Evolutionary conservation across 805 yeast species (phyloP).

Genomic region (Saccharomycopsis javanensis): DNA sequence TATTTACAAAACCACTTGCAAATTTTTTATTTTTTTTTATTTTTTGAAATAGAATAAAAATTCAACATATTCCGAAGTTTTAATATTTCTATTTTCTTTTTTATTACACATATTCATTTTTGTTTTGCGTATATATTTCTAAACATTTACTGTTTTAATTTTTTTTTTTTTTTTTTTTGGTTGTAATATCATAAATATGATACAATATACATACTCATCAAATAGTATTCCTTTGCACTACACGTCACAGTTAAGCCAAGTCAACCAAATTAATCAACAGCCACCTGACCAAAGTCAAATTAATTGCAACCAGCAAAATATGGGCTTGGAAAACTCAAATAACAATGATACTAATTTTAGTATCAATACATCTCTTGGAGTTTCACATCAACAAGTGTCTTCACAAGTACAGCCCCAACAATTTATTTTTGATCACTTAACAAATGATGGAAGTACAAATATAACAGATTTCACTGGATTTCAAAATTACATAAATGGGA

Average conservation of each 20-base stretch:
- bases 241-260: not conserved
- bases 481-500: not conserved
- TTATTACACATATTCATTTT: not conserved
- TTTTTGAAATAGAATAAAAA: not conserved
- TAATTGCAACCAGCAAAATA: not conserved
- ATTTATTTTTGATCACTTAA: constrained; percentile 1
- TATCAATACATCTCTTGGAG: not conserved
- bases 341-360: not conserved
- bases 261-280: not conserved
- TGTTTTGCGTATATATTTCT: too few relatives aligned
- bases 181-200: not conserved
- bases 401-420: not conserved
- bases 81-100: not conserved
- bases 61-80: not conserved
- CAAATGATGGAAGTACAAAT: not conserved
- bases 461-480: not conserved
- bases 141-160: too few relatives aligned
- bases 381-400: not conserved
- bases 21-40: not conserved
- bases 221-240: constrained; percentile 1
- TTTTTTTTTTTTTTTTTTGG: not conserved
- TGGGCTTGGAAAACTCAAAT: not conserved
- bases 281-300: not conserved
- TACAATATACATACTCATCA: not conserved
- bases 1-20: not conserved